phyloP scores from a whole-genome alignment of 108 stramenopile genomes.

The Craspedostauros australis region DNA sequence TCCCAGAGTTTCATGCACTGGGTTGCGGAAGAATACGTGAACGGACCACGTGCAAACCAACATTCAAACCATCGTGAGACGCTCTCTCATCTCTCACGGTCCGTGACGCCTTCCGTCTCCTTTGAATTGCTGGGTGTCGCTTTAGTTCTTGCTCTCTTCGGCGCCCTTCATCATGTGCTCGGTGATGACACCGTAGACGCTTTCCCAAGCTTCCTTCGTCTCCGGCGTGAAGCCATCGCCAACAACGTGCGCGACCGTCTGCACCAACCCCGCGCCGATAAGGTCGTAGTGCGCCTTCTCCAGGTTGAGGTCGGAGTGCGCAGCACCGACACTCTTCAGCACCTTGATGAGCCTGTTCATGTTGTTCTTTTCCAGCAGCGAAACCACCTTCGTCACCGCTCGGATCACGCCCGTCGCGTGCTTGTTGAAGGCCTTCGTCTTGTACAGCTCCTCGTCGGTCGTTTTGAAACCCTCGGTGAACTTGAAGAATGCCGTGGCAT shows the following conservation, averaged over 20 bases:
- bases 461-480: conserved; percentile 10
- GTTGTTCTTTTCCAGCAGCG: conserved; percentile 4
- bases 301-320: conserved; percentile 4
- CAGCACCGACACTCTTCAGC: conserved; percentile 5
- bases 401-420: conserved; percentile 12
- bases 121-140: too few species aligned
- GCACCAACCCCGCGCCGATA: conserved; percentile 19
- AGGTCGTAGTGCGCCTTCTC: conserved; percentile 23
- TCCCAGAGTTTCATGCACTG: too few species aligned
- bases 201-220: conserved; percentile 24
- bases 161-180: conserved; percentile 15
- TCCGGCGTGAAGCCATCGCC: conserved; percentile 27
- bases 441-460: conserved; percentile 13
- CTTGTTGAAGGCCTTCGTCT: conserved; percentile 4
- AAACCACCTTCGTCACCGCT: conserved; percentile 11
- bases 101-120: too few species aligned
- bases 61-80: too few species aligned
- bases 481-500: neutral
- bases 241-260: conserved; percentile 27
- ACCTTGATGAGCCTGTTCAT: conserved; percentile 6
- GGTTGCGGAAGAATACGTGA: too few species aligned
- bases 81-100: too few species aligned
- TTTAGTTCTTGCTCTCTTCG: conserved; percentile 4
- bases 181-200: conserved; percentile 11
- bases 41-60: too few species aligned